phyloP scores from a whole-genome alignment of 2,329 filamentous ascomycete species.

The Coleophoma eucalyptorum region DNA sequence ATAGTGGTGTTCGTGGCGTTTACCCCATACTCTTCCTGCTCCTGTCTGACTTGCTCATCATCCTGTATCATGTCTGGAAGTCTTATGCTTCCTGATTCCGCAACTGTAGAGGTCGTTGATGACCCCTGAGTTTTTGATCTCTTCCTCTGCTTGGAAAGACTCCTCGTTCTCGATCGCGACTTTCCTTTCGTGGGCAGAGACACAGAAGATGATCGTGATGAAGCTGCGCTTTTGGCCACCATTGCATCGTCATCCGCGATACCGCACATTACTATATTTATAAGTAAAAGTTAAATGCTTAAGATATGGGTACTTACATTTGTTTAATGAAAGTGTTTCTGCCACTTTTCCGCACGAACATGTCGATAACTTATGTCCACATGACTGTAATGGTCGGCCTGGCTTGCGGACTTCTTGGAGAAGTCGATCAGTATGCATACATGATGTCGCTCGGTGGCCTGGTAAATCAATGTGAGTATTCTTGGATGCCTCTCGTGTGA shows the following conservation, averaged over 20 bases:
- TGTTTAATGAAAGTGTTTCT: background rate
- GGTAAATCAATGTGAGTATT: background rate
- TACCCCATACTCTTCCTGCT: no score
- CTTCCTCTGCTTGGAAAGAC: background rate
- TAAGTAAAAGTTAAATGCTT: background rate
- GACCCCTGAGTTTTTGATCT: background rate
- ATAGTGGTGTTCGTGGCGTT: no score
- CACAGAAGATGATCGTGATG: background rate
- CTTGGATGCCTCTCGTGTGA: background rate
- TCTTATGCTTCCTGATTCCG: no score
- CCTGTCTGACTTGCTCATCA: no score
- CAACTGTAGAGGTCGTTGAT: no score
- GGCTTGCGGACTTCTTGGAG: conserved; percentile 23
- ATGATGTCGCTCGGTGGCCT: conserved; percentile 20
- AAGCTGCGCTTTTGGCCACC: background rate
- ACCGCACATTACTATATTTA: background rate
- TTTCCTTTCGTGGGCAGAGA: background rate
- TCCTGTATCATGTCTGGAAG: no score
- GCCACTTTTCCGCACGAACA: conserved; percentile 13
- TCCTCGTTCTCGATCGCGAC: background rate
- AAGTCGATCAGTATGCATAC: conserved; percentile 19
- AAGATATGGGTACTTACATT: background rate
- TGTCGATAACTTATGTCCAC: conserved; percentile 18
- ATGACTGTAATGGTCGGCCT: conserved; percentile 22
- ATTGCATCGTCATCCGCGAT: background rate